Percentiles rank a stretch among this genome's conserved stretches.
Conservation (phyloP, 2,329 filamentous ascomycete species). For the Amylocarpus encephaloides region DNA sequence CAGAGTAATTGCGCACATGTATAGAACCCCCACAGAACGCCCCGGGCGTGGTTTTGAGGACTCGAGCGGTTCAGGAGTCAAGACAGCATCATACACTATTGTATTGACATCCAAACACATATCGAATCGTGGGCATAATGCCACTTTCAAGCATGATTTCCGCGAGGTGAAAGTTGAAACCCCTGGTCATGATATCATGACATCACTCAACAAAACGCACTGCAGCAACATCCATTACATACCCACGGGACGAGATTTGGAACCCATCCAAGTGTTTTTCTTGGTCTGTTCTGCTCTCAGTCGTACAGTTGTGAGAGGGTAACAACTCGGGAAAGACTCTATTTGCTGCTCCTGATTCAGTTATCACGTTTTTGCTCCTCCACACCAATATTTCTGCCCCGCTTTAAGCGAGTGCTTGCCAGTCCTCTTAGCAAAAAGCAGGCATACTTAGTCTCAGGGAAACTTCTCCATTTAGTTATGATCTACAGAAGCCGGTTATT, state of each 20-base stretch:
- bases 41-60: not conserved
- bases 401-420: slow-evolving; percentile 11
- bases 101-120: not conserved
- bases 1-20: slow-evolving; percentile 1
- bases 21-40: not conserved
- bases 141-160: no score
- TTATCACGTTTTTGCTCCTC: slow-evolving; percentile 13
- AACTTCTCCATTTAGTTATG: not conserved
- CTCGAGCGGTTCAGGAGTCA: slow-evolving; percentile 2
- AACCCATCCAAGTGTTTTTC: no score
- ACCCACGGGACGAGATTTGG: no score
- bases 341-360: not conserved
- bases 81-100: slow-evolving; percentile 2
- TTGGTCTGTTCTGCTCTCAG: no score
- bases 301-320: no score
- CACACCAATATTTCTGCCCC: slow-evolving; percentile 15
- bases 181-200: no score
- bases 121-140: no score
- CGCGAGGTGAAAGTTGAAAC: no score
- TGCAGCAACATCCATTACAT: no score
- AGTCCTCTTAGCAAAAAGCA: slow-evolving; percentile 14
- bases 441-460: slow-evolving; percentile 14
- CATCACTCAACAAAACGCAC: no score
- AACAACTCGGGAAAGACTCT: no score
- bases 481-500: slow-evolving; percentile 5